Base-by-base conservation (phyloP, 768 basidiomycete genomes). In the Leccinum barrowsii region DNA sequence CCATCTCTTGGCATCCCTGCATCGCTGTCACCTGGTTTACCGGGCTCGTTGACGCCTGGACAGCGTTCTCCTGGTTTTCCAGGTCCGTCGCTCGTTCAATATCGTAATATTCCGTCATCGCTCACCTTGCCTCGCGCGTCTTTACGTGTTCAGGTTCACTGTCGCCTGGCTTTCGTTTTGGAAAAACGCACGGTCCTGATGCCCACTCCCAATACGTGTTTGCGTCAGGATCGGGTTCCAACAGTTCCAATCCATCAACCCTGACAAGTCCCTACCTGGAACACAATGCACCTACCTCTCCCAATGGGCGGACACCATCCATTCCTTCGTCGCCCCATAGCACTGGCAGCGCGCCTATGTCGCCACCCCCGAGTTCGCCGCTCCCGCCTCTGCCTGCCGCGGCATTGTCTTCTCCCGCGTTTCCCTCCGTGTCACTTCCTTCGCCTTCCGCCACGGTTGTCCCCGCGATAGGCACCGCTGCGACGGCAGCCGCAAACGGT, bases 361-460 rank as follows among this genome's bases (percentile, higher is more conserved):
- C 72, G 4, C 67, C 67, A 5, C 67, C 72, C 1, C 70, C 69
- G 40, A 63, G 57, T 15, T 57, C 63, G 22, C 65, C 64, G 34
- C 51, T 67, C 5, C 64, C 71, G 13, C 65, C 65, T n/a, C 34
- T 65, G 37, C 65, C 69, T 0, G 54, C 48, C 17, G 17, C 21
- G 15, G 59, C 59, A 21, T 56, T 59, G n/a, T 57, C 68, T n/a
- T 59, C 61, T 15, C 65, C 69, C 7, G 37, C 37, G 32, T 59
- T 62, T 12, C 37, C 58, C 11, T 44, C 21, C 0, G 10, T 47
- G 26, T 4, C 37, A 12, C 46, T 56, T 5, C 57, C 67, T 46
- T 32, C 26, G 17, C 21, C 60, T 2, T n/a, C 47, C 26, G 13
- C 35, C 4, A n/a, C 40, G 6, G 40, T n/a, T 40, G 48, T 32